Percentiles rank a stretch among this genome's conserved stretches.
Evolutionary conservation across 257 asterid genomes (phyloP).

Genomic region (Petunia secreta): DNA sequence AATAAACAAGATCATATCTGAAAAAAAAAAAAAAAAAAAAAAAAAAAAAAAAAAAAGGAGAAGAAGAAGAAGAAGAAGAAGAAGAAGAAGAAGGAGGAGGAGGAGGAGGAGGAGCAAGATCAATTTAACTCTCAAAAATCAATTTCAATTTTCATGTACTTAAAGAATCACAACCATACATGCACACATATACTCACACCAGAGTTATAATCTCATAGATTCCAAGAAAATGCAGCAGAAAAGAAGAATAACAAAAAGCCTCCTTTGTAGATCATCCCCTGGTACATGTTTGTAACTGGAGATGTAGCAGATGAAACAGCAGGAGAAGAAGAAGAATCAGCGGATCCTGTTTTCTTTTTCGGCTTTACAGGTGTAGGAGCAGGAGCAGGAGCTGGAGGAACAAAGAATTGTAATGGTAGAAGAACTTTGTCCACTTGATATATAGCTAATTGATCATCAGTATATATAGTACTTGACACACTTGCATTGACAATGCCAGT

Average conservation of each 20-base stretch:
- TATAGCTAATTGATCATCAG: conserved; percentile 54
- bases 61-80: no score
- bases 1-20: conserved; percentile 6
- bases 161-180: conserved; percentile 21
- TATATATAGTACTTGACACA: conserved; percentile 42
- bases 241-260: conserved; percentile 20
- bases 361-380: conserved; percentile 54
- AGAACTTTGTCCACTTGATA: conserved; percentile 56
- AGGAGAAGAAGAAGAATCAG: conserved; percentile 18
- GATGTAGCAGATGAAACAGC: conserved; percentile 37
- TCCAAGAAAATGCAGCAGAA: not conserved
- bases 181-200: not conserved
- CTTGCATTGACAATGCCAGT: conserved; percentile 57
- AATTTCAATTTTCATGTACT: not conserved
- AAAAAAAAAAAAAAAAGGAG: no score
- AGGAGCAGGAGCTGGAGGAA: conserved; percentile 48
- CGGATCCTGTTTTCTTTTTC: conserved; percentile 33
- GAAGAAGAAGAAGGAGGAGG: no score
- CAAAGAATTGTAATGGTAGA: conserved; percentile 51
- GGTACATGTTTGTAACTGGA: not conserved
- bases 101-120: not conserved
- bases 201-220: not conserved
- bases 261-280: conserved; percentile 31
- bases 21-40: not conserved
- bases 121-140: not conserved